Evolutionary conservation across 129 eudicot species (phyloP).

Genomic region (Erigeron canadensis): DNA sequence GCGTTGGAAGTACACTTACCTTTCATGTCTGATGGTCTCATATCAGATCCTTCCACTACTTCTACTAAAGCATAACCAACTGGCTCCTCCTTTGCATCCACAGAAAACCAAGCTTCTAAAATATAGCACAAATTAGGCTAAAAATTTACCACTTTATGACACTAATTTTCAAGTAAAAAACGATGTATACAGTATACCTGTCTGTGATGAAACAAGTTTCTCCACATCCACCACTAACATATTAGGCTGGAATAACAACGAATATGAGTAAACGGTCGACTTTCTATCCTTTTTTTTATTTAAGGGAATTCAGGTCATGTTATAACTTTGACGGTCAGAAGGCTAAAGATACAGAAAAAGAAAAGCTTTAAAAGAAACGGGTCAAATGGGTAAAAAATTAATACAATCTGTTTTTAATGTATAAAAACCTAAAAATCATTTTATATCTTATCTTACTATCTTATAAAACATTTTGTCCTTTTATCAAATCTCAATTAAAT

Average conservation of each 20-base stretch:
- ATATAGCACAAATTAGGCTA: slow-evolving; percentile 6
- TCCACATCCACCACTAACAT: neutral
- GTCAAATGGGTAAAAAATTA: neutral
- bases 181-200: neutral
- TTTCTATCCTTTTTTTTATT: neutral
- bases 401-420: too few relatives aligned
- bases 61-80: slow-evolving; percentile 64
- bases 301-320: neutral
- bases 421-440: neutral
- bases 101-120: slow-evolving; percentile 71
- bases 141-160: neutral
- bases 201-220: neutral
- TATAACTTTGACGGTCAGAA: neutral
- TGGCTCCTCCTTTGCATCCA: slow-evolving; percentile 86
- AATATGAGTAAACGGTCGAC: neutral
- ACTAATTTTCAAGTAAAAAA: neutral
- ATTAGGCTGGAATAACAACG: neutral
- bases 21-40: slow-evolving; percentile 78
- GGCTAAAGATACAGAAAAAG: neutral
- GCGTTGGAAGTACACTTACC: slow-evolving; percentile 42
- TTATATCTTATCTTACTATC: too few relatives aligned
- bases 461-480: too few relatives aligned
- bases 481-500: too few relatives aligned
- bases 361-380: neutral
- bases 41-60: slow-evolving; percentile 70